phyloP scores from a whole-genome alignment of 768 basidiomycete species.

The Termitomyces sp. region DNA sequence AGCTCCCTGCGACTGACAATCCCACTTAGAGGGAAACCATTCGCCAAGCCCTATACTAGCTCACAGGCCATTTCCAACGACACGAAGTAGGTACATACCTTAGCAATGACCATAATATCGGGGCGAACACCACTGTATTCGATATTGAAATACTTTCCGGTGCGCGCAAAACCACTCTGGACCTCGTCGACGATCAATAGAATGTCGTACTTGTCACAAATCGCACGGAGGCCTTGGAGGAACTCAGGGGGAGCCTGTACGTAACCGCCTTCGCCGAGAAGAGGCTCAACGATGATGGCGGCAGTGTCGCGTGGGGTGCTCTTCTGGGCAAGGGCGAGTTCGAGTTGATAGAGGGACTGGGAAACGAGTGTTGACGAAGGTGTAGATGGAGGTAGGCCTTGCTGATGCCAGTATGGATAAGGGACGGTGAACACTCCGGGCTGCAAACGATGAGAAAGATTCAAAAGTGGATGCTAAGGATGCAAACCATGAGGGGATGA shows the following conservation, averaged over 20 bases:
- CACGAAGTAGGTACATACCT: constrained; percentile 39
- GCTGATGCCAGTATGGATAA: constrained; percentile 94
- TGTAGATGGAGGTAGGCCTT: constrained; percentile 54
- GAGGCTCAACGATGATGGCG: constrained; percentile 91
- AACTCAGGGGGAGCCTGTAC: constrained; percentile 82
- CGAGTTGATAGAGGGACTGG: constrained; percentile 74
- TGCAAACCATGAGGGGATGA: constrained; percentile 74
- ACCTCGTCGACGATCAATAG: constrained; percentile 85
- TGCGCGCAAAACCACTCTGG: constrained; percentile 87
- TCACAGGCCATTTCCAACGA: neutral
- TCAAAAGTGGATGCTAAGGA: neutral
- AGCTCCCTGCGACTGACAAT: constrained; percentile 78
- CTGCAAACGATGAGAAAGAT: constrained; percentile 30
- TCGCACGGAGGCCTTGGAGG: constrained; percentile 69
- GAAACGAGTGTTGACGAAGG: constrained; percentile 54
- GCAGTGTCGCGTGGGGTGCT: constrained; percentile 83
- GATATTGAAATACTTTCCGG: constrained; percentile 79
- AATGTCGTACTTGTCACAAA: constrained; percentile 88
- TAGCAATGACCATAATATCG: constrained; percentile 87
- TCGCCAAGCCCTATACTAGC: constrained; percentile 67
- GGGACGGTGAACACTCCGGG: constrained; percentile 80
- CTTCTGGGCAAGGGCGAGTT: constrained; percentile 74
- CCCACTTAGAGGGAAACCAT: constrained; percentile 92
- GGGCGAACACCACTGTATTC: constrained; percentile 83
- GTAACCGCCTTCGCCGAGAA: constrained; percentile 95